Evolutionary conservation across 441 rosid species (phyloP), one percentile per base, ranked within the genome.

Genomic region (Flueggea neowawraea): DNA sequence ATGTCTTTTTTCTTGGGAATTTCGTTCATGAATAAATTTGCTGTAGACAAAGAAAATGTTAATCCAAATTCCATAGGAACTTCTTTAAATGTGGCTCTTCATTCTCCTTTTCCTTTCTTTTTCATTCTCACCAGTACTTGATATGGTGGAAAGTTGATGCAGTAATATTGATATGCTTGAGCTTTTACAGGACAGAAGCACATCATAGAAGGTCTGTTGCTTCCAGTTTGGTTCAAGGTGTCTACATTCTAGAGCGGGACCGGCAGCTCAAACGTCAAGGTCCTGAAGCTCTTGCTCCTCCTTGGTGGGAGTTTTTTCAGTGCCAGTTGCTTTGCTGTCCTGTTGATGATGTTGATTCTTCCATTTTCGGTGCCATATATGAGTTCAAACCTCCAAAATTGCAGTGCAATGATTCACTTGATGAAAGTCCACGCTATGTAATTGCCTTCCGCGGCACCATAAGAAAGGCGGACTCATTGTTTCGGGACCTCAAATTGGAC

Each of bases 261-360:
- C 90, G 96, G 71, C 99, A 92, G 75, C 78, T 80, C 72, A 80
- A 82, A 61, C 91, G 95, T 36, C 68, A 75, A 57, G 97, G 76
- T 54, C 68, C 81, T 12, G 74, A 79, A 78, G 90, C 90, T 57
- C 69, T 90, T 16, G 96, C 92, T 66, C 79, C 88, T 32, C 77
- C 82, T 15, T 95, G 98, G 99, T 92, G 98, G 84, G 89, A 84
- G 77, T 88, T 85, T 74, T 88, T 90, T 60, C 75, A 87, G 58
- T 95, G 92, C 63, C 71, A 62, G 53, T 72, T 88, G 69, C 68
- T 83, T 56, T 88, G 78, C 51, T 75, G 72, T 60, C 95, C 90
- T 14, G 81, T 87, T 0, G 97, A 95, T 49, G 82, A 92, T 36
- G 84, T 67, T 16, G 99, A 91, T 66, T 82, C 69, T 71, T 91